Evolutionary conservation across 176 grass and related monocot species (phyloP), one percentile per base, ranked within the genome.

Genomic region (Zea mays): DNA sequence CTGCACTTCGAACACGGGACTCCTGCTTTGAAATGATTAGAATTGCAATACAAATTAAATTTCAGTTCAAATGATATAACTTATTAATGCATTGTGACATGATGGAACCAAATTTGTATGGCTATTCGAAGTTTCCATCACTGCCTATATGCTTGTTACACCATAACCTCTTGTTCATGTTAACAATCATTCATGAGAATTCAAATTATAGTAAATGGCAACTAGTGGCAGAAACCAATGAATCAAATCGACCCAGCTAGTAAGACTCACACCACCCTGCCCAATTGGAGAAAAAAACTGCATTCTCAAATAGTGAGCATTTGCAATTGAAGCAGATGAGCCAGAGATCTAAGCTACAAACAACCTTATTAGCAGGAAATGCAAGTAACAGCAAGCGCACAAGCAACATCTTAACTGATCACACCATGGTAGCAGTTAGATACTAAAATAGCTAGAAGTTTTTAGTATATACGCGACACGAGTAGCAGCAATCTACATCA

Each of bases 361-460:
- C 36, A 11, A 67, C 64, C 14, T 54, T 54, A 11, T 38, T 48
- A 17, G 39, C 15, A 38, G 68, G 76, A 44, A 75, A 84, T 48
- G 70, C 36, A 79, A 79, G 19, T 72, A 48, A 72, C 3, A 86
- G 38, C 17, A 63, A 82, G 36, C 49, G 40, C 20, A 73, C 64
- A 71, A 65, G 43, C 71, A 80, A 78, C 33, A 8, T 75, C 73
- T 38, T 16, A 77, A 60, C 34, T 76, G 75, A 86, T 79, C 75
- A 19, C 47, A 36, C 64, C 38, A 41, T 8, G 1, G 33, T 9
- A 75, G 41, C 55, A 80, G 39, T 55, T 82, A 55, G n/a, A 33
- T 19, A 57, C 14, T 5, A 15, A 81, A 19, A 39, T 39, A 49
- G 49, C 60, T 78, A 50, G 10, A 78, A 75, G 56, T 52, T 72